Conservation (phyloP, 257 asterid genomes). For the Linderniella brevidens region DNA sequence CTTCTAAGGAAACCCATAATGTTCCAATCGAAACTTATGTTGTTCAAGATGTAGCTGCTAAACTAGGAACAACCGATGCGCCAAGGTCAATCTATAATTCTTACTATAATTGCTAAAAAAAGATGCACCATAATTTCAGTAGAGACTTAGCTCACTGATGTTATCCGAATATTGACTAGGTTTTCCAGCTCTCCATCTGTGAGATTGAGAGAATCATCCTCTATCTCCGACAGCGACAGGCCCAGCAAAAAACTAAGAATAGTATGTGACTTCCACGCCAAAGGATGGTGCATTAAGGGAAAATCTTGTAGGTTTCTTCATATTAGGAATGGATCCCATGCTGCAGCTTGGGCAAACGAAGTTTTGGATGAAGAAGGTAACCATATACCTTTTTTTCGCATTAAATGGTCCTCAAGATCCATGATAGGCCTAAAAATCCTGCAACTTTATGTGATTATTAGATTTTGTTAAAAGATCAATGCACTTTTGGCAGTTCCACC, state of each 20-base stretch:
- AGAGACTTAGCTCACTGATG: conserved; percentile 14
- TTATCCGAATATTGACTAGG: conserved; percentile 19
- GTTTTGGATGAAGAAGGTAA: conserved; percentile 38
- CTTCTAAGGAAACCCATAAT: too few relatives aligned
- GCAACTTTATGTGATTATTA: conserved; percentile 10
- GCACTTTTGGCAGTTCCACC: conserved; percentile 28
- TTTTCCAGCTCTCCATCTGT: conserved; percentile 50
- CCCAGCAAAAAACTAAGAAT: conserved; percentile 42
- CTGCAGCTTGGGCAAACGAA: conserved; percentile 18
- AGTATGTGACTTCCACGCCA: conserved; percentile 54
- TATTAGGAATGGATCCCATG: conserved; percentile 30
- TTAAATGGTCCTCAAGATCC: too few relatives aligned
- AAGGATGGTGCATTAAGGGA: conserved; percentile 95
- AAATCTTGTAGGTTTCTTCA: conserved; percentile 78
- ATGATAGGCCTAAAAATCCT: too few relatives aligned
- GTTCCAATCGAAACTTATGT: conserved; percentile 8
- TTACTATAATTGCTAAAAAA: conserved; percentile 8
- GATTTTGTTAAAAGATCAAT: conserved; percentile 11
- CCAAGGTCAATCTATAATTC: conserved; percentile 1
- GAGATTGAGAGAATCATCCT: conserved; percentile 36
- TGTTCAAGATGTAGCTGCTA: conserved; percentile 18
- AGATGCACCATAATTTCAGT: conserved; percentile 5
- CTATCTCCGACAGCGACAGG: conserved; percentile 22
- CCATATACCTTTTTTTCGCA: not conserved
- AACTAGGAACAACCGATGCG: conserved; percentile 1